Conservation (phyloP, 257 asterid genomes). For the Ophiorrhiza pumila region DNA sequence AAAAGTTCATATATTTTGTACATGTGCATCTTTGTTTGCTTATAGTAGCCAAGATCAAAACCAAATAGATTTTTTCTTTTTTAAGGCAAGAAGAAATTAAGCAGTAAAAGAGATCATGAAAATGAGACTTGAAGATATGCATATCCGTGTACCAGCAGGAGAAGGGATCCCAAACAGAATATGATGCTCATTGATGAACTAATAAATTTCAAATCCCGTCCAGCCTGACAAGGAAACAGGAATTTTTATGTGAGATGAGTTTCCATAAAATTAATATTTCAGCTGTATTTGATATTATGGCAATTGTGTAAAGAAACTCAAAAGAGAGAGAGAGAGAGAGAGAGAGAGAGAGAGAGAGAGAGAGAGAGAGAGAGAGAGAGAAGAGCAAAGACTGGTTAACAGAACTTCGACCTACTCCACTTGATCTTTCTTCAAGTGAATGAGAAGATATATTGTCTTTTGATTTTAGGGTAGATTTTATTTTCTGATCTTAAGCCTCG, state of each 20-base stretch:
- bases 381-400: no score
- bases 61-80: no score
- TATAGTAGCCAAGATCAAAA: no score
- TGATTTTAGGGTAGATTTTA: no score
- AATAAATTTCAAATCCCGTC: conserved; percentile 83
- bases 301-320: not conserved
- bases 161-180: conserved; percentile 58
- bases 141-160: conserved; percentile 56
- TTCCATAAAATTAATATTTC: conserved; percentile 5
- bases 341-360: not conserved
- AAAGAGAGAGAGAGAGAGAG: not conserved
- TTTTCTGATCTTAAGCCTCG: not conserved
- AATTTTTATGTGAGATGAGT: conserved; percentile 11
- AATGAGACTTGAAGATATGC: not conserved
- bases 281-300: not conserved
- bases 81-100: not conserved
- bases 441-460: not conserved
- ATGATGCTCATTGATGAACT: conserved; percentile 71
- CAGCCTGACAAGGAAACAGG: conserved; percentile 55
- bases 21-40: not conserved
- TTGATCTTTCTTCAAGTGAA: not conserved
- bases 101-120: not conserved
- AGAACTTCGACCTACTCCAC: no score
- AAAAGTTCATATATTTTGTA: not conserved
- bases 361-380: no score